phyloP scores from a whole-genome alignment of 2,329 filamentous ascomycete species.

The Fusarium proliferatum region DNA sequence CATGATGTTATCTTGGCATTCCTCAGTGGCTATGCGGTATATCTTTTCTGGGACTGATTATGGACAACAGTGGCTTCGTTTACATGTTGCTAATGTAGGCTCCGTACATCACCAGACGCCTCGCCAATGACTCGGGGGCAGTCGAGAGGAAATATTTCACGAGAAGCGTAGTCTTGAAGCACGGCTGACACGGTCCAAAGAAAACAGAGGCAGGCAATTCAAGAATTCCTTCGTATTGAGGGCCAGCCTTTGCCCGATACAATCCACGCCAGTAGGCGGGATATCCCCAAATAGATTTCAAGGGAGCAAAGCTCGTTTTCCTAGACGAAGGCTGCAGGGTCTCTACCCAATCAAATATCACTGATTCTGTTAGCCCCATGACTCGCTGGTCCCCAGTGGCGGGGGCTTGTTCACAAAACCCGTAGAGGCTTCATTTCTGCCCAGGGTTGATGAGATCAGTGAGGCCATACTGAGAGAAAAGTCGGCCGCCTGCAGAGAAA shows the following conservation, averaged over 20 bases:
- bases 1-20: conserved; percentile 43
- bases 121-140: conserved; percentile 37
- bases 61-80: conserved; percentile 19
- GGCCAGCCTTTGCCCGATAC: conserved; percentile 44
- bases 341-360: conserved; percentile 39
- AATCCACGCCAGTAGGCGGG: conserved; percentile 42
- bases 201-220: conserved; percentile 40
- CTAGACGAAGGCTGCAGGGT: conserved; percentile 44
- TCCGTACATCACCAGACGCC: conserved; percentile 41
- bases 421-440: conserved; percentile 27
- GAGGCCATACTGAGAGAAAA: conserved; percentile 42
- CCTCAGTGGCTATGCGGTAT: conserved; percentile 25
- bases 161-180: conserved; percentile 34
- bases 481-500: conserved; percentile 30
- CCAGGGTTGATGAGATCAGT: conserved; percentile 37
- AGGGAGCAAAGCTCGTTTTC: conserved; percentile 46
- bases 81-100: conserved; percentile 39
- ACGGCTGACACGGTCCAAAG: conserved; percentile 39
- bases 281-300: conserved; percentile 45
- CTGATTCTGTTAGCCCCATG: conserved; percentile 40
- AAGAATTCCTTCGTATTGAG: conserved; percentile 44
- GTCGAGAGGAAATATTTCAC: conserved; percentile 43
- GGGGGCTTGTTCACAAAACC: conserved; percentile 39
- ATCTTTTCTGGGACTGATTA: conserved; percentile 25
- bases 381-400: conserved; percentile 43